Conservation (phyloP, 164 flowering plant species). For the Aristolochia contorta region DNA sequence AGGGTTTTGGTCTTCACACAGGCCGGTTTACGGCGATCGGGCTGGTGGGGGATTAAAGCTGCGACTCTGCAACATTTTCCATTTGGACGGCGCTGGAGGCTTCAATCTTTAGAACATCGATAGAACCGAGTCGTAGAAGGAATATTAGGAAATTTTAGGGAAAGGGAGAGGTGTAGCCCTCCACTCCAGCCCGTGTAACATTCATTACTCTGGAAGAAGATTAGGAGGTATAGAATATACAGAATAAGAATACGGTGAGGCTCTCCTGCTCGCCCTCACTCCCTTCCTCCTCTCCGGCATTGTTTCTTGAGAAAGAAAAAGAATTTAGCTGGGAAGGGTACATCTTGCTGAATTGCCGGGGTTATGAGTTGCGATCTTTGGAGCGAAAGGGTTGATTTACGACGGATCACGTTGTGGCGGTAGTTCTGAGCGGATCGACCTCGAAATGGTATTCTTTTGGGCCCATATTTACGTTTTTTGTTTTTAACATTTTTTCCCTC, state of each 20-base stretch:
- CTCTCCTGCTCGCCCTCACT: background rate
- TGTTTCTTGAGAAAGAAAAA: no score
- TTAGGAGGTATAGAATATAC: background rate
- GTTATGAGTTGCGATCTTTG: background rate
- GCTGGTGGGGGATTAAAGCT: slow-evolving; percentile 8
- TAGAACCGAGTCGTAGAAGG: background rate
- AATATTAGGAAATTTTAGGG: background rate
- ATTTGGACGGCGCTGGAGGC: background rate
- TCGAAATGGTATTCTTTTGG: background rate
- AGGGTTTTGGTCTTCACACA: slow-evolving; percentile 10
- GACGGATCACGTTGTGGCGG: background rate
- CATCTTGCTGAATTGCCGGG: background rate
- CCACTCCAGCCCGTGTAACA: background rate
- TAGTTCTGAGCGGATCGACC: background rate
- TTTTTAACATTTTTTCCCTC: background rate
- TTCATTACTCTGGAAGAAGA: background rate
- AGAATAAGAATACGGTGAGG: no score
- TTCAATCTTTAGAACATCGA: background rate
- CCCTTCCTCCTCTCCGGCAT: background rate
- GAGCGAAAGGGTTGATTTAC: background rate
- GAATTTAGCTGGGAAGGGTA: background rate
- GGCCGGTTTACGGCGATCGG: slow-evolving; percentile 14
- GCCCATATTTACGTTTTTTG: background rate
- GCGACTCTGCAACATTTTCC: background rate
- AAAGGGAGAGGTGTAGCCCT: background rate